Conservation (phyloP, 768 basidiomycete species). For the Mycena capillaripes region DNA sequence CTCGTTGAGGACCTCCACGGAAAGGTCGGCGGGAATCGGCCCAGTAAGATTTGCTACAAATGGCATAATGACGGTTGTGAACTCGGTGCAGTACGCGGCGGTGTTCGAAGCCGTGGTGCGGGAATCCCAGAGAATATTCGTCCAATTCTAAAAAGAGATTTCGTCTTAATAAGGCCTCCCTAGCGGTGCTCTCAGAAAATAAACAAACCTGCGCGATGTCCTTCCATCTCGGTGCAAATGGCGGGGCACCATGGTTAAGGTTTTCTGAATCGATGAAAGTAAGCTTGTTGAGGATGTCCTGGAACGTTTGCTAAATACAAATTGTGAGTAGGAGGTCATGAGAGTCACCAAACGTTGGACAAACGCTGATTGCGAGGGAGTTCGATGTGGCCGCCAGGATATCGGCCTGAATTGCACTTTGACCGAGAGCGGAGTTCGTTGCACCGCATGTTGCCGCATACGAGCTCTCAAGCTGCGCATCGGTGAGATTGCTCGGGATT, state of each 20-base stretch:
- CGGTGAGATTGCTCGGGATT: background rate
- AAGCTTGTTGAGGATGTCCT: background rate
- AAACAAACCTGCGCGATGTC: constrained; percentile 4
- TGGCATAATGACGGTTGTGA: constrained; percentile 6
- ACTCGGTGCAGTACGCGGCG: constrained; percentile 8
- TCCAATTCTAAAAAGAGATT: background rate
- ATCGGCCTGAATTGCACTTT: constrained; percentile 8
- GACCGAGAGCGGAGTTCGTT: background rate
- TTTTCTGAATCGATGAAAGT: constrained; percentile 1
- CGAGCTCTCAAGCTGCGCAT: background rate
- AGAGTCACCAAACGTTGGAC: background rate
- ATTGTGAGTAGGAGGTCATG: background rate
- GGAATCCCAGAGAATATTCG: background rate
- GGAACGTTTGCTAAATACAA: background rate
- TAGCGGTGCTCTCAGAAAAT: background rate
- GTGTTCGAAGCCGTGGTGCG: constrained; percentile 9
- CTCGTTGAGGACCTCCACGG: background rate
- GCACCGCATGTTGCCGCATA: background rate
- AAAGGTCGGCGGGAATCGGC: background rate
- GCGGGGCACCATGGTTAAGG: background rate
- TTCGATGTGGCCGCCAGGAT: background rate
- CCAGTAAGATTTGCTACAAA: constrained; percentile 4
- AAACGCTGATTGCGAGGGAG: background rate
- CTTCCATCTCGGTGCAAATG: background rate
- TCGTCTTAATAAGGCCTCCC: background rate